phyloP scores from a whole-genome alignment of 2,329 filamentous ascomycete species.

The Xylariomycetidae sp. region DNA sequence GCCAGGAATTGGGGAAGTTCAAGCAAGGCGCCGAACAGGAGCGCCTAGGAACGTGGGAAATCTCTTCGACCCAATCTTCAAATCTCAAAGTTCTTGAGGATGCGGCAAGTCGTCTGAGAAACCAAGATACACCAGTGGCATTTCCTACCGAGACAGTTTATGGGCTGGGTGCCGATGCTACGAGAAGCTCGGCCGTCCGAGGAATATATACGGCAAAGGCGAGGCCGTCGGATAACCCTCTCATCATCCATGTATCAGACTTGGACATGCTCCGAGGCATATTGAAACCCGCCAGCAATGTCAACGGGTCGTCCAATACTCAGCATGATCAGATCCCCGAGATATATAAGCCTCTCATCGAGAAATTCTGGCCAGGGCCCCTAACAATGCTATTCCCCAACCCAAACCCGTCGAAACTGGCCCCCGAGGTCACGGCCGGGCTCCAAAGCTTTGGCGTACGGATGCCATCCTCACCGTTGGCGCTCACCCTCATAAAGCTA shows the following conservation, averaged over 20 bases:
- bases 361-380: conserved; percentile 89
- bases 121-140: conserved; percentile 72
- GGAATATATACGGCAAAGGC: conserved; percentile 94
- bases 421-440: conserved; percentile 87
- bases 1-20: conserved; percentile 20
- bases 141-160: conserved; percentile 99
- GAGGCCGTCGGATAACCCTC: conserved; percentile 85
- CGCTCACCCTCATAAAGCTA: conserved; percentile 78
- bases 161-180: conserved; percentile 93
- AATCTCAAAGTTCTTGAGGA: conserved; percentile 42
- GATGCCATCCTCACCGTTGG: conserved; percentile 83
- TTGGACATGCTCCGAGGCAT: conserved; percentile 68
- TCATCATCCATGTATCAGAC: conserved; percentile 89
- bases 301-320: conserved; percentile 18
- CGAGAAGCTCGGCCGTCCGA: conserved; percentile 72
- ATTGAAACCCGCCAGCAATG: conserved; percentile 33
- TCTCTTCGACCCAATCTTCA: conserved; percentile 16
- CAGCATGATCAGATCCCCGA: conserved; percentile 52
- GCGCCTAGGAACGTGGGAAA: conserved; percentile 22
- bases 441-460: conserved; percentile 82
- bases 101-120: conserved; percentile 62
- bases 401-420: conserved; percentile 63
- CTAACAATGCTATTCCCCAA: conserved; percentile 85
- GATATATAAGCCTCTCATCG: conserved; percentile 75
- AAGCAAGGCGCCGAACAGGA: conserved; percentile 17